Percentiles rank a stretch among this genome's conserved stretches.
Evolutionary conservation across 1,284 basidiomycete genomes (phyloP).

Genomic region (Puccinia polysora): DNA sequence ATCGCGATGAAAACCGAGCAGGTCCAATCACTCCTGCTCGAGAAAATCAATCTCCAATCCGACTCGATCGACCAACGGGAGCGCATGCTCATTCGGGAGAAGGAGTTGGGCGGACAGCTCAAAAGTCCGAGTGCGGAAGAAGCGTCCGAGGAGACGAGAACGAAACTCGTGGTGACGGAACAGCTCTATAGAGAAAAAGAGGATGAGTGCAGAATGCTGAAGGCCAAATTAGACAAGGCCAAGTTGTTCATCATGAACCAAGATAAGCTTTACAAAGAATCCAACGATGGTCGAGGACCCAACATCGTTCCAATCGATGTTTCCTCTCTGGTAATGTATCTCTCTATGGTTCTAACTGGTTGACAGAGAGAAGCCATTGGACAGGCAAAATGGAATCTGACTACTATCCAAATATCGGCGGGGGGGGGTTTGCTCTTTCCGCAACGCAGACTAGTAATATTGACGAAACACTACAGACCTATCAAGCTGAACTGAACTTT

Average conservation of each 20-base stretch:
- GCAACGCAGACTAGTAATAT: conserved; percentile 18
- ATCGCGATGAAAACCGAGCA: conserved; percentile 69
- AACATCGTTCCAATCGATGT: conserved; percentile 12
- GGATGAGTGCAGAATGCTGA: conserved; percentile 64
- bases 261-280: conserved; percentile 56
- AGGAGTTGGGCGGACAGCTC: conserved; percentile 73
- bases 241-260: conserved; percentile 86
- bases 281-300: conserved; percentile 4
- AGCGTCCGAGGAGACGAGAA: conserved; percentile 72
- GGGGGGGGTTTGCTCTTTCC: neutral
- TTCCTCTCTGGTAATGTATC: conserved; percentile 17
- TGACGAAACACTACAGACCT: conserved; percentile 35
- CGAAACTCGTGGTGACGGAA: conserved; percentile 68
- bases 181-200: conserved; percentile 62
- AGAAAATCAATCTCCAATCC: conserved; percentile 84
- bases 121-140: conserved; percentile 68
- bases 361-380: too few relatives aligned
- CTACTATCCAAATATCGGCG: too few relatives aligned
- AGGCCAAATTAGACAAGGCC: conserved; percentile 77
- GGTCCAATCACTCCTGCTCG: conserved; percentile 63
- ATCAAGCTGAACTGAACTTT: conserved; percentile 24
- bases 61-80: conserved; percentile 80
- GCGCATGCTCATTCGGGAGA: conserved; percentile 71
- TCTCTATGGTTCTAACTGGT: neutral
- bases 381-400: too few relatives aligned